Evolutionary conservation across 139 green algal species (phyloP).

Genomic region (Desmodesmus armatus): DNA sequence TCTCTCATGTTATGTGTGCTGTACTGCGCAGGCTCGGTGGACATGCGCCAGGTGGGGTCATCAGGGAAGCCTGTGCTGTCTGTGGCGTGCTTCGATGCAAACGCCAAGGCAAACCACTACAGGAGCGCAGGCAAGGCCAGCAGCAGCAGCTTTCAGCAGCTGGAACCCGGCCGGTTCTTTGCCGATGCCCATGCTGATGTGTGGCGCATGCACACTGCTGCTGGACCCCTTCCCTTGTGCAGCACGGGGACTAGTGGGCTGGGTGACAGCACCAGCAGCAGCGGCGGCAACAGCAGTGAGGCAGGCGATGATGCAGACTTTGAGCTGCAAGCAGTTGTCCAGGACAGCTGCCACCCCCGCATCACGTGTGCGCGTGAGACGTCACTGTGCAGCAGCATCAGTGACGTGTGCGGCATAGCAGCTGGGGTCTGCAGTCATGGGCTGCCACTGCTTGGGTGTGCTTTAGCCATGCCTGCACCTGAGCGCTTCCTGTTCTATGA

Average conservation of each 20-base stretch:
- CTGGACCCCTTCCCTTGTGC: background rate
- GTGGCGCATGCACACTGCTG: background rate
- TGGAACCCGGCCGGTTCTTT: background rate
- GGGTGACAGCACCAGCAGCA: no score
- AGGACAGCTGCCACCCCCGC: background rate
- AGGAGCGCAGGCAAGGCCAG: background rate
- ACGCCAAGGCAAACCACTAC: constrained; percentile 3
- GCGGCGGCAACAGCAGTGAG: background rate
- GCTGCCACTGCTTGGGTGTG: background rate
- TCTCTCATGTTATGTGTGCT: no score
- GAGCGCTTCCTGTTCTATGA: constrained; percentile 26
- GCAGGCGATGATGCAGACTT: background rate
- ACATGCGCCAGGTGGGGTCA: no score
- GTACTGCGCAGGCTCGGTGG: no score
- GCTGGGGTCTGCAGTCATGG: background rate
- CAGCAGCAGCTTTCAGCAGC: background rate
- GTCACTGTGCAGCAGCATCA: background rate
- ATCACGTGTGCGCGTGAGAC: background rate
- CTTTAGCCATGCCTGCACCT: background rate
- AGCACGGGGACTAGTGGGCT: background rate
- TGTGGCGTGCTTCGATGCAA: background rate
- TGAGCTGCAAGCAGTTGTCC: constrained; percentile 1
- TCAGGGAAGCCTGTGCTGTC: background rate
- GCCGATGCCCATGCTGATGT: background rate
- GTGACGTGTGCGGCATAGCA: constrained; percentile 8